Evolutionary conservation across 805 yeast species (phyloP).

Genomic region (Metschnikowia chrysomelidarum): DNA sequence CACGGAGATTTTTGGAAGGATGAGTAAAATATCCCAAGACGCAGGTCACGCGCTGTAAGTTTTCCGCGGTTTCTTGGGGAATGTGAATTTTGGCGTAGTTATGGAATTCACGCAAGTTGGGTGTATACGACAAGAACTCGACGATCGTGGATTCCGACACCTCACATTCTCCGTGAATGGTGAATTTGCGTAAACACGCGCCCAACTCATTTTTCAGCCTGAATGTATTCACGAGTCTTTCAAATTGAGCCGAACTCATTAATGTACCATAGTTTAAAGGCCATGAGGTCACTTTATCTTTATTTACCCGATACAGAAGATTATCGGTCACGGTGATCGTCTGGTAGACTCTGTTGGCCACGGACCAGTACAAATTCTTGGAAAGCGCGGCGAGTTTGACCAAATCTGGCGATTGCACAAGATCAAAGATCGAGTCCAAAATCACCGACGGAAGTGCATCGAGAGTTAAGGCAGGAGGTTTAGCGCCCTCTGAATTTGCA

Average conservation of each 20-base stretch:
- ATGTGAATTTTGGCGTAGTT: slow-evolving; percentile 3
- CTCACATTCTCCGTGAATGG: too few relatives aligned
- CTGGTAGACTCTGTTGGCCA: slow-evolving; percentile 23
- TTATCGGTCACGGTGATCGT: slow-evolving; percentile 23
- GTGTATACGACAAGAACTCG: too few relatives aligned
- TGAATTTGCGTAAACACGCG: too few relatives aligned
- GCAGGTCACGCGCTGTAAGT: slow-evolving; percentile 6
- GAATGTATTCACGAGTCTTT: slow-evolving; percentile 16
- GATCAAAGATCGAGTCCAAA: slow-evolving; percentile 21
- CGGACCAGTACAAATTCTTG: slow-evolving; percentile 25
- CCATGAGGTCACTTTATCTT: too few relatives aligned
- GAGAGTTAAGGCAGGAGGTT: too few relatives aligned
- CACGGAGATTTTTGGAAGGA: slow-evolving; percentile 6
- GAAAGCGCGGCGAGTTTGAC: slow-evolving; percentile 22
- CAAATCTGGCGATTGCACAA: slow-evolving; percentile 22
- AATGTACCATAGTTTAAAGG: slow-evolving; percentile 15
- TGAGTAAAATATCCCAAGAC: not conserved
- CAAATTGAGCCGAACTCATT: slow-evolving; percentile 14
- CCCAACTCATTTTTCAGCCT: slow-evolving; percentile 14
- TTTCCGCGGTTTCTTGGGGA: slow-evolving; percentile 1
- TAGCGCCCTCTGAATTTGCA: too few relatives aligned
- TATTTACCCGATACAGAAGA: too few relatives aligned
- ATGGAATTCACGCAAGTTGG: slow-evolving; percentile 7
- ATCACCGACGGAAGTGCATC: slow-evolving; percentile 23
- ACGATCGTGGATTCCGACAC: too few relatives aligned